Evolutionary conservation across 2,329 filamentous ascomycete species (phyloP), one percentile per base, ranked within the genome.

Genomic region (Hawksworthiomyces lignivorus): DNA sequence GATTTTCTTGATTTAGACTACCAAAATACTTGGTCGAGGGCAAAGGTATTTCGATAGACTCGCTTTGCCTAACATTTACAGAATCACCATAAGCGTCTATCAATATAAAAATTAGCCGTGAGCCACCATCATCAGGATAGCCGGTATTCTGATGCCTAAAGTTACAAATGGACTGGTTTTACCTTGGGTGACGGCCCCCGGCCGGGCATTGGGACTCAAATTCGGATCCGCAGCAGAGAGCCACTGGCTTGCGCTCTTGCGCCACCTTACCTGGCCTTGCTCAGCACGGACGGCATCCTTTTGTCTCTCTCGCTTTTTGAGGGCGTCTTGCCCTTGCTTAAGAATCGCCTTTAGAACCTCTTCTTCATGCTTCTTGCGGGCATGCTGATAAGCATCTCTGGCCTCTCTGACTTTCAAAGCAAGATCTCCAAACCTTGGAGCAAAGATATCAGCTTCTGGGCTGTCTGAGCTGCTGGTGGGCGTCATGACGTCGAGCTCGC

Each of bases 401-500:
- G 63, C 60, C 15, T 61, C 54, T 26, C 56, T 57, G 39, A 62
- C 58, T 8, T 55, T 56, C 12, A 55, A 51, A 8, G 54, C 51
- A n/a, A 67, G 53, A 2, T 52, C 47, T 4, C 52, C 50, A 14
- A 68, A 53, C 26, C 41, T 41, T 4, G 37, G 43, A 5, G 46
- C 41, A 4, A 47, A 8, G 17, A 39, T 39, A 12, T 46, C 45
- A 17, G 45, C 40, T 30, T 44, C 5, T 27, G 50, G 58, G 43
- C 63, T 65, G 21, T 62, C 61, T 1, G 68, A 69, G 45, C 68
- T 73, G 12, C 64, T 62, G 3, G 69, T 69, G 7, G 70, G 68
- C 4, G 70, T 73, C 28, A 75, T 58, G 12, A 70, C 56, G 44
- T 77, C 69, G 36, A 69, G 65, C 47, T 69, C 61, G 5, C 76